phyloP scores from a whole-genome alignment of 352 stramenopile species.

The Pythium brassicae region DNA sequence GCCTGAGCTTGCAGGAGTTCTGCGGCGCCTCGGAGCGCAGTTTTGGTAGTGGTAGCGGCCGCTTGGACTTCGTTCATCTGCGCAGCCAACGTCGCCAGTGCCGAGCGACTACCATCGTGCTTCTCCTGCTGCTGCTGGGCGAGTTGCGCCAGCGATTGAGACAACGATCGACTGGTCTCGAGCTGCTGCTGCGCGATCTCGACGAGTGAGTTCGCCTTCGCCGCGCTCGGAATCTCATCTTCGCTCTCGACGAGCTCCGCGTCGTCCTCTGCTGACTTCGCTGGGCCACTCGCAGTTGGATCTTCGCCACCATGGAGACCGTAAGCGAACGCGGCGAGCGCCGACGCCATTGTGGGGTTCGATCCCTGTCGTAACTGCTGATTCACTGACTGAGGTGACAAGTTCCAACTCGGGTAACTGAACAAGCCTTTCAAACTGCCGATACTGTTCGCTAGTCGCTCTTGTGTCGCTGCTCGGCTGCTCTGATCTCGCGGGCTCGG shows the following conservation, averaged over 20 bases:
- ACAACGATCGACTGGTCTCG: background rate
- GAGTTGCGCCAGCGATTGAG: slow-evolving; percentile 18
- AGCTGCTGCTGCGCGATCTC: slow-evolving; percentile 32
- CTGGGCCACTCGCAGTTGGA: background rate
- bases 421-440: no score
- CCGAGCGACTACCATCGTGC: background rate
- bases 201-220: slow-evolving; percentile 15
- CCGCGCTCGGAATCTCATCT: background rate
- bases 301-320: background rate
- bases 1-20: slow-evolving; percentile 27
- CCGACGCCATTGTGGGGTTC: slow-evolving; percentile 2
- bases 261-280: slow-evolving; percentile 15
- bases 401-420: no score
- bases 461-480: background rate
- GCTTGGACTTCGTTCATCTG: slow-evolving; percentile 39
- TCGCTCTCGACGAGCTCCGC: slow-evolving; percentile 29
- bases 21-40: slow-evolving; percentile 18
- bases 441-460: background rate
- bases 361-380: no score
- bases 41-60: slow-evolving; percentile 13
- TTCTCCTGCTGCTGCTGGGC: slow-evolving; percentile 10
- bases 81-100: slow-evolving; percentile 20
- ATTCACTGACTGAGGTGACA: no score
- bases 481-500: slow-evolving; percentile 3
- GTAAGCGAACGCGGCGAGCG: slow-evolving; percentile 7